Percentiles rank a stretch among this genome's conserved stretches.
Evolutionary conservation across 192 early-diverging fungal genomes (phyloP).

Genomic region (Geranomyces variabilis): DNA sequence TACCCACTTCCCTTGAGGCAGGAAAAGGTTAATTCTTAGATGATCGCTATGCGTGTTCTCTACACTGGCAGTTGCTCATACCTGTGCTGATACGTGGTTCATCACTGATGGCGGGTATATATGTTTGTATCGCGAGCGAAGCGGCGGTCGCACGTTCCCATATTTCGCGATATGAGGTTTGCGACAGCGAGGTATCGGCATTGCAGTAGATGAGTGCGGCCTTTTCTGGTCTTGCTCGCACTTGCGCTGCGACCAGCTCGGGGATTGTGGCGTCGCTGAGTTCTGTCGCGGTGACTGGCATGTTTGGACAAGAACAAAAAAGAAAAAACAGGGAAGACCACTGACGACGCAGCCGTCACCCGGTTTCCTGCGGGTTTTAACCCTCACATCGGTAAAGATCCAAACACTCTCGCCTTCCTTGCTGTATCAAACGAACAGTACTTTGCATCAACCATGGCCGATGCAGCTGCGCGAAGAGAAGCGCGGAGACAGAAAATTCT

Average conservation of each 20-base stretch:
- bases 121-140: not conserved
- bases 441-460: slow-evolving; percentile 1
- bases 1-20: slow-evolving; percentile 18
- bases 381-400: no score
- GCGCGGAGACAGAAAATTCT: slow-evolving; percentile 30
- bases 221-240: not conserved
- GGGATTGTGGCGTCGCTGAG: not conserved
- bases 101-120: not conserved
- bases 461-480: slow-evolving; percentile 23
- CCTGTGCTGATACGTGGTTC: not conserved
- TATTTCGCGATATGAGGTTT: not conserved
- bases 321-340: not conserved
- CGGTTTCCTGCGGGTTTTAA: no score
- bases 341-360: not conserved
- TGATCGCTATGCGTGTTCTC: not conserved
- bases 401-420: no score
- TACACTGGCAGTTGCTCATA: not conserved
- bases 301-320: no score
- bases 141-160: not conserved
- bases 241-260: slow-evolving; percentile 1
- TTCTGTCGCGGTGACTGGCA: no score
- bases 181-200: not conserved
- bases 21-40: not conserved
- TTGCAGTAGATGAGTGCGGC: slow-evolving; percentile 5
- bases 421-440: no score